A percentile compares a stretch with the other conserved stretches of the same genome.
Conservation (phyloP, 1,139 yeast species). For the Eremothecium coryli region DNA sequence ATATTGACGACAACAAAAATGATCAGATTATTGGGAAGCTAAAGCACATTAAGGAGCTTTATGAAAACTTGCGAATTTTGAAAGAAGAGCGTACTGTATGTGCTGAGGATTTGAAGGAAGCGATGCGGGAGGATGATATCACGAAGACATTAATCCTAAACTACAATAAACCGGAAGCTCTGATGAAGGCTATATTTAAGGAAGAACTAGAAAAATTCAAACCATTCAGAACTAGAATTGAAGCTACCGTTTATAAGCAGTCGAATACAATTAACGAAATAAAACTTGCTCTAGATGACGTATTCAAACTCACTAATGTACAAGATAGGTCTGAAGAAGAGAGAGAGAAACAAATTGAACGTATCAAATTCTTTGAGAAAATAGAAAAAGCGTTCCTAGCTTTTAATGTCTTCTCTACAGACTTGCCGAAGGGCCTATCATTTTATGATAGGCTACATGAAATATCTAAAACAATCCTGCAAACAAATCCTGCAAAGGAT, state of each 20-base stretch:
- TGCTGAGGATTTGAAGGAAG: constrained; percentile 55
- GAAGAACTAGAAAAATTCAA: constrained; percentile 71
- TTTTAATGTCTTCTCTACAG: constrained; percentile 53
- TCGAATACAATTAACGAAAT: constrained; percentile 46
- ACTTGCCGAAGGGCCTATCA: constrained; percentile 49
- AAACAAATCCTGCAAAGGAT: background rate
- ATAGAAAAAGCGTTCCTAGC: constrained; percentile 41
- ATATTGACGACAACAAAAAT: constrained; percentile 44
- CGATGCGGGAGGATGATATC: constrained; percentile 77
- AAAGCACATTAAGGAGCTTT: constrained; percentile 36
- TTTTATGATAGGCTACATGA: constrained; percentile 52
- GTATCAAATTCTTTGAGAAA: constrained; percentile 36
- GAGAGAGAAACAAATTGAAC: constrained; percentile 34
- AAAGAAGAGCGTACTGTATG: constrained; percentile 53
- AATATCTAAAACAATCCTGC: constrained; percentile 31
- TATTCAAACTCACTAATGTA: constrained; percentile 39
- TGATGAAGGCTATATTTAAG: constrained; percentile 54
- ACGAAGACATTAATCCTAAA: constrained; percentile 67
- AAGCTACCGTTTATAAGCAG: constrained; percentile 59
- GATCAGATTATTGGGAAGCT: constrained; percentile 27
- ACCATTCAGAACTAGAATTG: constrained; percentile 58
- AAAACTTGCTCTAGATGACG: constrained; percentile 47
- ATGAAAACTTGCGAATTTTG: constrained; percentile 42
- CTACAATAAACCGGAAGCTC: constrained; percentile 48
- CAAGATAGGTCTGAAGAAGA: constrained; percentile 32